Evolutionary conservation across 352 stramenopile genomes (phyloP).

Genomic region (Phytophthora podocarpi): DNA sequence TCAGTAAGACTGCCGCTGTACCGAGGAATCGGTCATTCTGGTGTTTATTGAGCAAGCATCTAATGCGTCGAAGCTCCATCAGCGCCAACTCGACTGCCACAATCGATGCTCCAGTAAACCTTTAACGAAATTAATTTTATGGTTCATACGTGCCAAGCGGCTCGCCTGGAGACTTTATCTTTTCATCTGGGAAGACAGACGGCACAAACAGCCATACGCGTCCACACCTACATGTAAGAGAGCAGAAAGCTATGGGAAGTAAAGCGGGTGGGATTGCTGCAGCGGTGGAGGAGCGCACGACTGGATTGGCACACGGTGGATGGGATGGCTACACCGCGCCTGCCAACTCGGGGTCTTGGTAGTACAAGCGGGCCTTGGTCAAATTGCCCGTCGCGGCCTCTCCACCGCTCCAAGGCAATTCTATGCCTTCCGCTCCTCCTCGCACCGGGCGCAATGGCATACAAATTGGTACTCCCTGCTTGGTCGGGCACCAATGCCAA

Average conservation of each 20-base stretch:
- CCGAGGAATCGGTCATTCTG: too few relatives aligned
- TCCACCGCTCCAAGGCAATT: conserved; percentile 11
- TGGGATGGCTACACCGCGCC: too few relatives aligned
- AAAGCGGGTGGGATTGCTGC: neutral
- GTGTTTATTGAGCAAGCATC: too few relatives aligned
- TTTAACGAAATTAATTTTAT: conserved; percentile 33
- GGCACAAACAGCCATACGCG: conserved; percentile 22
- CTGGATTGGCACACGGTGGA: too few relatives aligned
- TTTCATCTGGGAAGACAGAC: conserved; percentile 13
- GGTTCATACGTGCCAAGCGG: conserved; percentile 22
- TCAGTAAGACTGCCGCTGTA: too few relatives aligned
- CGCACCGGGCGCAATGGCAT: conserved; percentile 69
- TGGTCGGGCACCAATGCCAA: conserved; percentile 17
- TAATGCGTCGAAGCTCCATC: neutral
- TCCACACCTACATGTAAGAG: conserved; percentile 17
- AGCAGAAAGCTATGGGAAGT: conserved; percentile 6
- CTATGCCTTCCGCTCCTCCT: conserved; percentile 68
- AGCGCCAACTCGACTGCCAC: too few relatives aligned
- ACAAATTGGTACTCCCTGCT: conserved; percentile 83
- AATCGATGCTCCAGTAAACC: conserved; percentile 2
- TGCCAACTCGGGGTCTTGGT: neutral
- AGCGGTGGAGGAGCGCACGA: neutral
- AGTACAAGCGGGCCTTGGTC: conserved; percentile 3
- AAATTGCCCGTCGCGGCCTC: neutral
- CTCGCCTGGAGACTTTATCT: conserved; percentile 8